A percentile compares a stretch with the other conserved stretches of the same genome.
These are phyloP conservation scores for Trichothecium roseum DNA, from an alignment of 2,329 filamentous ascomycete species.

Conservation along the genomic window DNA sequence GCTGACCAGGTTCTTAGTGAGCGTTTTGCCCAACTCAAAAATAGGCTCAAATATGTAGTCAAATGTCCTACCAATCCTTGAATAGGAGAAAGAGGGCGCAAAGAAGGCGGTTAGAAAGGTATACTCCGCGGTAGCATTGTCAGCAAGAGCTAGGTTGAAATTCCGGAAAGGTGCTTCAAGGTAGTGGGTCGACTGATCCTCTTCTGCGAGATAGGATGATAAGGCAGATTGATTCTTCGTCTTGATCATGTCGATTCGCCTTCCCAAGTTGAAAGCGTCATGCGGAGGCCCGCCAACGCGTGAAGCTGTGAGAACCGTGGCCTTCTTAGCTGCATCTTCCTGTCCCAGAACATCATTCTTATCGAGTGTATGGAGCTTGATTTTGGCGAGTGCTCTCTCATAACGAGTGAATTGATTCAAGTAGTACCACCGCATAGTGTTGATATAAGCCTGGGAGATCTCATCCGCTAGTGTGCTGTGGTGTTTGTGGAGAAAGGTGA, in stretches of 20 bases:
- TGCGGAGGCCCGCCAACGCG: constrained; percentile 48
- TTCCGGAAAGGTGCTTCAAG: constrained; percentile 86
- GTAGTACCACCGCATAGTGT: constrained; percentile 99
- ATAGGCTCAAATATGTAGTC: constrained; percentile 82
- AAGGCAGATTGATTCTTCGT: constrained; percentile 65
- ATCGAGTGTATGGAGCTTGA: constrained; percentile 75
- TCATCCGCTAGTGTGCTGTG: constrained; percentile 79
- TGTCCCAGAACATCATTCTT: constrained; percentile 74
- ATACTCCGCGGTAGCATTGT: constrained; percentile 92
- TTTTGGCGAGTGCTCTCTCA: constrained; percentile 68
- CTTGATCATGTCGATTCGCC: constrained; percentile 73
- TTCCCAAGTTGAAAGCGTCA: constrained; percentile 82
- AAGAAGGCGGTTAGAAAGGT: constrained; percentile 90
- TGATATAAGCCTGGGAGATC: constrained; percentile 87
- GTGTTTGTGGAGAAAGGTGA: constrained; percentile 71
- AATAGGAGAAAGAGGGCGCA: constrained; percentile 62
- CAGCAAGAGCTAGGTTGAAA: constrained; percentile 86
- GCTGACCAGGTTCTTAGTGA: constrained; percentile 68
- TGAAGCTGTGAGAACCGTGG: constrained; percentile 41
- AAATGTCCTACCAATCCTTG: constrained; percentile 74
- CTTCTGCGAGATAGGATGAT: constrained; percentile 82
- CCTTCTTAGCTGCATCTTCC: constrained; percentile 60
- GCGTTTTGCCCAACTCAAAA: constrained; percentile 66
- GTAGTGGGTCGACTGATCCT: constrained; percentile 77
- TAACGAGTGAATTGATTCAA: constrained; percentile 85